Evolutionary conservation across 2,329 filamentous ascomycete genomes (phyloP).

Genomic region (Fusarium fracticaudum): DNA sequence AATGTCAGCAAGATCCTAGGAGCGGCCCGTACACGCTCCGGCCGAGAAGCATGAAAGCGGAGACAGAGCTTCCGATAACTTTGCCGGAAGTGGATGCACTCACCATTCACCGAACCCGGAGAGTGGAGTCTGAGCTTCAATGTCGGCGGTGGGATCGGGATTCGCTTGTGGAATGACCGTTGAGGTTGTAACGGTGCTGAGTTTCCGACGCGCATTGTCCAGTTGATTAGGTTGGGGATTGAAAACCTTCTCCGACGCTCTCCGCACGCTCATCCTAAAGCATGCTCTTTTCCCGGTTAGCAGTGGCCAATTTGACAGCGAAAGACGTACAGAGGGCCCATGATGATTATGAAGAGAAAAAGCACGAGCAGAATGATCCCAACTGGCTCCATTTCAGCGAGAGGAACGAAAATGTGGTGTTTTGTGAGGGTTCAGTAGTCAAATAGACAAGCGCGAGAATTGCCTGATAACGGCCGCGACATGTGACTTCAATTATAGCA

Average conservation of each 20-base stretch:
- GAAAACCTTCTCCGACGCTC: slow-evolving; percentile 21
- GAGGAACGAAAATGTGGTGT: not conserved
- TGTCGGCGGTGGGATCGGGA: slow-evolving; percentile 13
- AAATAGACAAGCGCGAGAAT: not conserved
- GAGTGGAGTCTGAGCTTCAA: slow-evolving; percentile 28
- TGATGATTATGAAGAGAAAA: slow-evolving; percentile 34
- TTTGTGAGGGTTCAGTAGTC: not conserved
- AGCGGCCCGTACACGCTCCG: not conserved
- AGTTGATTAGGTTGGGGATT: slow-evolving; percentile 36
- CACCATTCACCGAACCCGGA: slow-evolving; percentile 42
- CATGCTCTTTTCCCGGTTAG: slow-evolving; percentile 32
- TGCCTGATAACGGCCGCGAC: not conserved
- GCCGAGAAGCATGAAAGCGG: slow-evolving; percentile 17
- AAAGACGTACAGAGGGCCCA: slow-evolving; percentile 35
- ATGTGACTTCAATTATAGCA: slow-evolving; percentile 6
- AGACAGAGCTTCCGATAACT: not conserved
- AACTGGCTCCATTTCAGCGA: slow-evolving; percentile 38
- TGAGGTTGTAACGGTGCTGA: slow-evolving; percentile 44
- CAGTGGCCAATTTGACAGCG: not conserved
- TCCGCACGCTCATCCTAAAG: slow-evolving; percentile 24
- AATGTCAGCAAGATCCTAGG: slow-evolving; percentile 1
- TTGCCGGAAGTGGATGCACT: slow-evolving; percentile 22
- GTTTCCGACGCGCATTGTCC: slow-evolving; percentile 42
- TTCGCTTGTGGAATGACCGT: slow-evolving; percentile 18
- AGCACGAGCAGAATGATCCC: slow-evolving; percentile 39